Base-by-base conservation (phyloP, 139 green algal species). In the Closterium sp. region DNA sequence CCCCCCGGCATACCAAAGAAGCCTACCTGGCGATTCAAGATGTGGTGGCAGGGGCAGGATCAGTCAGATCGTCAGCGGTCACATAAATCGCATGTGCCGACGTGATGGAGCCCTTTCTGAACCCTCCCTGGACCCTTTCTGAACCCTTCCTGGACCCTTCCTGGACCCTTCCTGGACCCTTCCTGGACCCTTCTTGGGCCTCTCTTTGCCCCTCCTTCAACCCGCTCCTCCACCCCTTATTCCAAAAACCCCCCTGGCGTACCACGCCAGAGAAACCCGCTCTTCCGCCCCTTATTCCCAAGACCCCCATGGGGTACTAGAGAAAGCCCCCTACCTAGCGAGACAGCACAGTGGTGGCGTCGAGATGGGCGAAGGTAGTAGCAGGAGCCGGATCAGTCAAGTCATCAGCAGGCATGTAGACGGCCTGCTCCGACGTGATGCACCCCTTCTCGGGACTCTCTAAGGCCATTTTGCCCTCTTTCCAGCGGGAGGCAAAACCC, bases 71-170 rank as follows among this genome's bases (percentile, higher is more conserved):
- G 64, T 95, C 92, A 36, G 92, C 92, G 16, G 92, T 92, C 87
- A 95, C 92, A 86, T 93, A 93, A 32, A 93, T 91, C 8, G 91
- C 91, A 9, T 99, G 97, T 89, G 99, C 98, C 2, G 97, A 99
- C 34, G 98, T 99, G 95, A 99, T 99, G 92, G 98, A 99, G 25
- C 98, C 98, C 95, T 99, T 99, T 88, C 96, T 97, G 87, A 98
- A 6, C 36, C 36, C 4, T 55, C 6, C 6, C 6, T 55, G 36
- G n/a, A n/a, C n/a, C n/a, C n/a, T n/a, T n/a, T n/a, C n/a, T n/a
- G n/a, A n/a, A n/a, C n/a, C n/a, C n/a, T n/a, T n/a, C n/a, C n/a
- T n/a, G n/a, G n/a, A n/a, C n/a, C n/a, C n/a, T n/a, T n/a, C n/a
- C n/a, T n/a, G n/a, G n/a, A n/a, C n/a, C n/a, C n/a, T n/a, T n/a